Evolutionary conservation across 768 basidiomycete species (phyloP).

Genomic region (Roridomyces roridus): DNA sequence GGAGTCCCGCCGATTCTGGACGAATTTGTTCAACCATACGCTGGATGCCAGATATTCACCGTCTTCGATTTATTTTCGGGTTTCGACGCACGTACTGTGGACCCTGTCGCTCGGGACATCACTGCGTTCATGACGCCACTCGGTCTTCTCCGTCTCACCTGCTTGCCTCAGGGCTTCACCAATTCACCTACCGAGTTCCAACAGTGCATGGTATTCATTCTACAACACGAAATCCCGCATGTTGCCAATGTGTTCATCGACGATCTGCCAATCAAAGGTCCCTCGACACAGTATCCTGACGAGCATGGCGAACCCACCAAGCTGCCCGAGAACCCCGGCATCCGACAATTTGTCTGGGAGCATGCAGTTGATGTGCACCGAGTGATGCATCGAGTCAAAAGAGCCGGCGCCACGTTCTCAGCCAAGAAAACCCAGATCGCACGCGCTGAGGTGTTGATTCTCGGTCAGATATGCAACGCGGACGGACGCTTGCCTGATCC

Average conservation of each 20-base stretch:
- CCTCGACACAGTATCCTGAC: constrained; percentile 25
- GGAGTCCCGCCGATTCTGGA: constrained; percentile 24
- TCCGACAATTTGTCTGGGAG: constrained; percentile 42
- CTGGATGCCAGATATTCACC: constrained; percentile 14
- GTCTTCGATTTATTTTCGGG: constrained; percentile 23
- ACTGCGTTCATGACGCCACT: constrained; percentile 23
- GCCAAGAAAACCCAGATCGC: constrained; percentile 36
- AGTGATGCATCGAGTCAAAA: constrained; percentile 33
- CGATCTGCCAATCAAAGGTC: constrained; percentile 37
- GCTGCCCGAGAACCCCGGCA: constrained; percentile 26
- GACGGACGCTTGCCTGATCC: constrained; percentile 28
- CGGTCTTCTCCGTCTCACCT: constrained; percentile 20
- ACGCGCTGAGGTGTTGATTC: constrained; percentile 25
- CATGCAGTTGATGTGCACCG: constrained; percentile 33
- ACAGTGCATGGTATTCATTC: constrained; percentile 30
- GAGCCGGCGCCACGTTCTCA: constrained; percentile 36
- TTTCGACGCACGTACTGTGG: constrained; percentile 20
- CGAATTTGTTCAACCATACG: constrained; percentile 25
- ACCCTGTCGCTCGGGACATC: constrained; percentile 19
- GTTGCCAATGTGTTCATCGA: constrained; percentile 35
- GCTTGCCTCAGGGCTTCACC: constrained; percentile 22
- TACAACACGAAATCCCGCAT: constrained; percentile 38
- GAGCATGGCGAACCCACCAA: constrained; percentile 21
- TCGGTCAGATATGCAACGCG: constrained; percentile 27
- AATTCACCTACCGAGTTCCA: constrained; percentile 29